These are phyloP conservation scores for Eucalyptus caleyi DNA, from an alignment of 345 rosid genomes.

Conservation along the genomic window DNA sequence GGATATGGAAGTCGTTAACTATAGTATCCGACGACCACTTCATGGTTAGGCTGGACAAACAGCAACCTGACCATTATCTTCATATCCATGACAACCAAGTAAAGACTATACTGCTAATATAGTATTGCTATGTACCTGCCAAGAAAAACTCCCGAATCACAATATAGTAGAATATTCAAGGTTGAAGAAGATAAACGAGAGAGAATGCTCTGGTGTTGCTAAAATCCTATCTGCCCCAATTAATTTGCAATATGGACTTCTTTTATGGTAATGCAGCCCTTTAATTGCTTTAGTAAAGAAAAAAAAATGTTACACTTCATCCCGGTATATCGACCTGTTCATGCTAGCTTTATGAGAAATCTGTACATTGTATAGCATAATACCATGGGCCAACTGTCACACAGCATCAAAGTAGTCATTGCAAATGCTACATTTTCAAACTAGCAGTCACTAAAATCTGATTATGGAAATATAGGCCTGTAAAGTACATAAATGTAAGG, in stretches of 20 bases:
- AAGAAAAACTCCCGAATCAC: background rate
- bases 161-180: background rate
- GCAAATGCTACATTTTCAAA: background rate
- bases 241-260: background rate
- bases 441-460: background rate
- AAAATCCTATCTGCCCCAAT: background rate
- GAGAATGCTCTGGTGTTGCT: background rate
- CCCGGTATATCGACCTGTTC: background rate
- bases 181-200: background rate
- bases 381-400: background rate
- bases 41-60: background rate
- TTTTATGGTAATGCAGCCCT: background rate
- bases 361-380: background rate
- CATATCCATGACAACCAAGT: background rate
- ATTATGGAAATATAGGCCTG: background rate
- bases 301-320: background rate
- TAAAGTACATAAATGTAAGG: background rate
- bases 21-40: background rate
- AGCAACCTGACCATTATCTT: conserved; percentile 3
- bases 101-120: conserved; percentile 1
- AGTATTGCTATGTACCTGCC: conserved; percentile 21
- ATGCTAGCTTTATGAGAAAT: background rate
- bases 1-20: background rate
- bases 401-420: background rate
- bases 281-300: background rate